Conservation (phyloP, 2,329 filamentous ascomycete species). For the Claviceps arundinis region DNA sequence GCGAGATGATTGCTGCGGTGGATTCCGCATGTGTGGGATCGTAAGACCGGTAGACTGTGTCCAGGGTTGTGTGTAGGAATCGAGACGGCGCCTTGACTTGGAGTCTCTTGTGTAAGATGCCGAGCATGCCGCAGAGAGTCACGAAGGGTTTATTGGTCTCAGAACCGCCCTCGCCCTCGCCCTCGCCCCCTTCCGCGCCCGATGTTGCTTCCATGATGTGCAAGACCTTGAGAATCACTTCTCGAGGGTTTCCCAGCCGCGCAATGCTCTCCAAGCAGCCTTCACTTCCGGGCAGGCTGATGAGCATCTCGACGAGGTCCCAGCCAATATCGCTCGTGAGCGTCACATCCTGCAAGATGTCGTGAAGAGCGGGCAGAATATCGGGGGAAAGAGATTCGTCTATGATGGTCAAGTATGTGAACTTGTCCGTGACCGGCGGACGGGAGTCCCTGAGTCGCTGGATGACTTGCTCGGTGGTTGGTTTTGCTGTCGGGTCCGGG, state of each 20-base stretch:
- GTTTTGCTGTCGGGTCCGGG: slow-evolving; percentile 12
- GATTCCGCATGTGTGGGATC: slow-evolving; percentile 50
- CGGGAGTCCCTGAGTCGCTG: slow-evolving; percentile 34
- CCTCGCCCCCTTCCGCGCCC: slow-evolving; percentile 19
- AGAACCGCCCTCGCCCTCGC: slow-evolving; percentile 22
- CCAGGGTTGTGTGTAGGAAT: slow-evolving; percentile 65
- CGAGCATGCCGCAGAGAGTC: slow-evolving; percentile 55
- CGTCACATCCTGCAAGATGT: slow-evolving; percentile 53
- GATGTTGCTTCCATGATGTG: slow-evolving; percentile 50
- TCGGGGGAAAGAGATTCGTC: slow-evolving; percentile 58
- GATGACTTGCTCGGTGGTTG: slow-evolving; percentile 26
- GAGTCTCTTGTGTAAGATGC: slow-evolving; percentile 59
- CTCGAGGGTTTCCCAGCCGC: slow-evolving; percentile 63
- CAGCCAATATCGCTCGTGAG: slow-evolving; percentile 69
- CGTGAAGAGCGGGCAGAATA: slow-evolving; percentile 52
- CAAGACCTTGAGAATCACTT: slow-evolving; percentile 69
- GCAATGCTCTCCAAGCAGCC: slow-evolving; percentile 62
- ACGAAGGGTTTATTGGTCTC: slow-evolving; percentile 43
- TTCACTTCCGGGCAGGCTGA: slow-evolving; percentile 54
- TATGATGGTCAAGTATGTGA: slow-evolving; percentile 68
- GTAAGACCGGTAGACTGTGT: slow-evolving; percentile 57
- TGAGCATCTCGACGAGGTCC: slow-evolving; percentile 67
- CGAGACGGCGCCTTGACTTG: slow-evolving; percentile 66
- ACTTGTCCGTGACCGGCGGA: slow-evolving; percentile 46
- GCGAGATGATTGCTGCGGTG: slow-evolving; percentile 55